phyloP scores from a whole-genome alignment of 106 monocot genomes.

The Phalaenopsis equestris region DNA sequence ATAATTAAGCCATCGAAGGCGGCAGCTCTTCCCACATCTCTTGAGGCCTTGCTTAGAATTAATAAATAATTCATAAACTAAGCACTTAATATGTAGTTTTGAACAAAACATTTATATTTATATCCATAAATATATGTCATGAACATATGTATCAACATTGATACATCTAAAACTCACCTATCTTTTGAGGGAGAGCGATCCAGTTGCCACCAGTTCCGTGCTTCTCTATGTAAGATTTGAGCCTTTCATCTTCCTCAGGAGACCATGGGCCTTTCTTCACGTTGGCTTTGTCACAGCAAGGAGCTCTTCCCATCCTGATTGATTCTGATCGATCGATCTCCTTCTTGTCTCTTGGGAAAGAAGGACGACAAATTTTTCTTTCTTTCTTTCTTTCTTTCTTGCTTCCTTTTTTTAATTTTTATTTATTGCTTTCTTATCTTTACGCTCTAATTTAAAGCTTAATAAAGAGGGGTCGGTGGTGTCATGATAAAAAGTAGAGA shows the following conservation, averaged over 20 bases:
- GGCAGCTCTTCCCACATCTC: conserved; percentile 94
- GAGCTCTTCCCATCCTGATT: conserved; percentile 26
- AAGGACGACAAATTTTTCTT: not conserved
- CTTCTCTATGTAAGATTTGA: conserved; percentile 80
- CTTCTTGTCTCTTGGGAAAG: not conserved
- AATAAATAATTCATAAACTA: not conserved
- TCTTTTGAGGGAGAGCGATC: conserved; percentile 86
- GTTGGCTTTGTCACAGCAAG: conserved; percentile 87
- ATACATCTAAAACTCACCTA: conserved; percentile 24
- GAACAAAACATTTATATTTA: not conserved
- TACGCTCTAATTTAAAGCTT: not conserved
- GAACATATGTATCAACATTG: not conserved
- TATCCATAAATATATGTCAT: not conserved
- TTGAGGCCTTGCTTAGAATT: conserved; percentile 48
- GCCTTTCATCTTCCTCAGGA: conserved; percentile 72
- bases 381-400: not conserved
- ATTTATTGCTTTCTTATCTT: not conserved
- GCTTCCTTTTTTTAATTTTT: not conserved
- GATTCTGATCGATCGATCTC: no score
- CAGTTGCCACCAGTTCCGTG: conserved; percentile 81
- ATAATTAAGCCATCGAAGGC: conserved; percentile 94
- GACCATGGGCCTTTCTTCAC: conserved; percentile 94
- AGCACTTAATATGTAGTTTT: not conserved
- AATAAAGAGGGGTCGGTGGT: conserved; percentile 1
- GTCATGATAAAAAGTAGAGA: not conserved